These are phyloP conservation scores for Populus hybrid DNA, from an alignment of 441 rosid species.

Conservation along the genomic window DNA sequence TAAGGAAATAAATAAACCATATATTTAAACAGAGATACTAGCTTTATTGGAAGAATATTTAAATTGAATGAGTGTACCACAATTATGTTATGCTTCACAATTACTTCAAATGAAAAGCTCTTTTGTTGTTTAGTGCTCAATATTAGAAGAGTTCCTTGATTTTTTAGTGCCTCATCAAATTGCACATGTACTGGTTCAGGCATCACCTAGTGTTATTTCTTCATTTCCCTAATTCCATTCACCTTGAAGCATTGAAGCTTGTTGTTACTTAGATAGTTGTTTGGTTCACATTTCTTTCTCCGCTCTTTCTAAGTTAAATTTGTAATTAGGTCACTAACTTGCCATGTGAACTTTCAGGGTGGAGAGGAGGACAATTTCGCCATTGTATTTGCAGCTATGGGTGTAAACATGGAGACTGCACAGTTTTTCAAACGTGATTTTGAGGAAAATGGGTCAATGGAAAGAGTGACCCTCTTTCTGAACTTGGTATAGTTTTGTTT, in stretches of 20 bases:
- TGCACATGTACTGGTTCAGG: not conserved
- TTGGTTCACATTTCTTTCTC: conserved; percentile 5
- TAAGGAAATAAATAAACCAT: not conserved
- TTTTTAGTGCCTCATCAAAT: not conserved
- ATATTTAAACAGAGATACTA: not conserved
- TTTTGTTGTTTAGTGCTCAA: not conserved
- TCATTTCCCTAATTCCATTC: not conserved
- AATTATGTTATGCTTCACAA: not conserved
- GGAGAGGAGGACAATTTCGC: conserved; percentile 95
- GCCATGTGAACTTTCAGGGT: conserved; percentile 45
- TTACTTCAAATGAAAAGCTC: not conserved
- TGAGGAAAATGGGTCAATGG: conserved; percentile 99
- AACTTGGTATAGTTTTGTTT: conserved; percentile 60
- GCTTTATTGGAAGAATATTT: not conserved
- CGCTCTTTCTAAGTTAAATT: not conserved
- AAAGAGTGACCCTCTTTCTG: conserved; percentile 93
- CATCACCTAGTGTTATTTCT: not conserved
- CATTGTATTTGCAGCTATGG: conserved; percentile 99
- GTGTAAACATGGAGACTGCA: conserved; percentile 99
- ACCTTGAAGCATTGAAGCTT: not conserved
- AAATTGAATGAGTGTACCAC: no score
- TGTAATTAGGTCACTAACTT: conserved; percentile 2
- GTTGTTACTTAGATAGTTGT: not conserved
- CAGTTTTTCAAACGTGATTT: conserved; percentile 99
- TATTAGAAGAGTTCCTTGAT: not conserved